Evolutionary conservation across 805 yeast species (phyloP).

Genomic region (Schwanniomyces occidentalis): DNA sequence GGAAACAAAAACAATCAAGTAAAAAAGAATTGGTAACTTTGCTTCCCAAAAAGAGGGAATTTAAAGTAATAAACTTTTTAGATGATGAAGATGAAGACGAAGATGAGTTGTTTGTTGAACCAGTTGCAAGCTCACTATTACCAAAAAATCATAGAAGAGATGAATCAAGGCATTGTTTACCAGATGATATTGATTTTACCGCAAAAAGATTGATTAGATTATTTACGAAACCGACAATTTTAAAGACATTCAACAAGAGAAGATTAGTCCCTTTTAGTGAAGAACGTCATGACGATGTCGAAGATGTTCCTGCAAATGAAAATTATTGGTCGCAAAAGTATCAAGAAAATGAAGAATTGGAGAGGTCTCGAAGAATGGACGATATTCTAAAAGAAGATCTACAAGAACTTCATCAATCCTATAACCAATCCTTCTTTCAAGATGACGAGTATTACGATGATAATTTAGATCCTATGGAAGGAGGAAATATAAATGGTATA

Average conservation of each 20-base stretch:
- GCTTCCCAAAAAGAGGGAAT: constrained; percentile 16
- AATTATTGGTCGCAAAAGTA: constrained; percentile 71
- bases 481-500: constrained; percentile 1
- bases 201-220: constrained; percentile 65
- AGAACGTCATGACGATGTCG: constrained; percentile 3
- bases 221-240: constrained; percentile 58
- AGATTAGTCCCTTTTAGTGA: neutral
- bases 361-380: constrained; percentile 5
- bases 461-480: constrained; percentile 7
- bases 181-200: constrained; percentile 71
- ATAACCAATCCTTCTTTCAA: constrained; percentile 14
- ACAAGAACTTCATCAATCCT: constrained; percentile 20
- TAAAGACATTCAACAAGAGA: constrained; percentile 4
- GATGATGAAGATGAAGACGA: constrained; percentile 31
- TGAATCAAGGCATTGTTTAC: constrained; percentile 47
- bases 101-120: constrained; percentile 29
- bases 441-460: constrained; percentile 8
- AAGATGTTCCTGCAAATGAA: constrained; percentile 51
- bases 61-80: constrained; percentile 28
- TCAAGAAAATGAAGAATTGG: constrained; percentile 36
- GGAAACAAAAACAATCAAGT: constrained; percentile 31
- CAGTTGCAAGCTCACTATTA: constrained; percentile 22
- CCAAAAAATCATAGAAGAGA: constrained; percentile 9
- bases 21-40: constrained; percentile 5
- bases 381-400: constrained; percentile 5